A percentile compares a stretch with the other conserved stretches of the same genome.
Conservation (phyloP, 768 basidiomycete genomes). For the Auricularia sp. region DNA sequence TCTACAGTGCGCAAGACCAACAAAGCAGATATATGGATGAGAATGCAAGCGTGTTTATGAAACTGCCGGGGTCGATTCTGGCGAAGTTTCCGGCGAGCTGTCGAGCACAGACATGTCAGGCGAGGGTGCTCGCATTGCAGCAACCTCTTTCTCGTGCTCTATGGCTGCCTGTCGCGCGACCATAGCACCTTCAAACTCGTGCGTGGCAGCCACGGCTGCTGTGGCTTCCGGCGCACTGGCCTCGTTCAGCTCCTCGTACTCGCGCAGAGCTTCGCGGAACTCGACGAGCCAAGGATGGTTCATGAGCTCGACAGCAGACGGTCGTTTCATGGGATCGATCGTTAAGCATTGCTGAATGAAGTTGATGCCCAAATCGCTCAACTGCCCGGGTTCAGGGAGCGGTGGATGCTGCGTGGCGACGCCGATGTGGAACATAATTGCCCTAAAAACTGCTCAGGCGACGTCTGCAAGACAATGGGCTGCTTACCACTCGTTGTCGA, state of each 20-base stretch:
- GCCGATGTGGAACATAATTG: conserved; percentile 99
- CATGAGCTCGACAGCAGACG: conserved; percentile 76
- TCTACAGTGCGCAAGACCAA: neutral
- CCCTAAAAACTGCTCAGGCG: conserved; percentile 45
- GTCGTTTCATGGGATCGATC: conserved; percentile 75
- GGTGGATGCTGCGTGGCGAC: conserved; percentile 95
- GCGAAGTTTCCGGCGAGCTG: conserved; percentile 29
- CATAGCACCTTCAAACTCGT: conserved; percentile 39
- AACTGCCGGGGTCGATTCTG: conserved; percentile 16
- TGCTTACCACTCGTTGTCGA: conserved; percentile 94
- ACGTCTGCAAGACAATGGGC: conserved; percentile 8
- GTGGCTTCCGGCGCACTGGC: conserved; percentile 45
- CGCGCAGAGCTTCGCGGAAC: conserved; percentile 60
- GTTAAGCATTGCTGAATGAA: conserved; percentile 90
- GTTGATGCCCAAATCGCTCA: conserved; percentile 80
- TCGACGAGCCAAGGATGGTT: conserved; percentile 85
- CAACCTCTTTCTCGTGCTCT: conserved; percentile 51
- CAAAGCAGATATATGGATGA: neutral
- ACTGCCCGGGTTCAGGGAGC: conserved; percentile 81
- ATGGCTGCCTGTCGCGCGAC: conserved; percentile 49
- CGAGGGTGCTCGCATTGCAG: conserved; percentile 42
- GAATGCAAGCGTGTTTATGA: neutral
- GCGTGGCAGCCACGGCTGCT: conserved; percentile 36
- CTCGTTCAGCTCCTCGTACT: conserved; percentile 45
- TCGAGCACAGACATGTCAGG: conserved; percentile 19